Evolutionary conservation across 2,329 filamentous ascomycete species (phyloP).

Genomic region (Periconia sp.): DNA sequence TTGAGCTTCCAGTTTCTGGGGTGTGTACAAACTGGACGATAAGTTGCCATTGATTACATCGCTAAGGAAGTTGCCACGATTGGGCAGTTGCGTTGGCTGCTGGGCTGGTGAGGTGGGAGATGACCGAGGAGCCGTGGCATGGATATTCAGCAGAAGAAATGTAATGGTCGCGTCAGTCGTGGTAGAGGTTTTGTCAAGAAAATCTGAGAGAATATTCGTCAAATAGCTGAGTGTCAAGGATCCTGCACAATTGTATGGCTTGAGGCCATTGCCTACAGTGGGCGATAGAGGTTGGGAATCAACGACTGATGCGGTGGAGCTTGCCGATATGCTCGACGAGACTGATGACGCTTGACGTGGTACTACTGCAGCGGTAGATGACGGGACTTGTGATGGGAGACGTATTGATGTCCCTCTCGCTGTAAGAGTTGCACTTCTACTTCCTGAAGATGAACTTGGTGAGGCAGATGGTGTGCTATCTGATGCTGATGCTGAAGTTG

Average conservation of each 20-base stretch:
- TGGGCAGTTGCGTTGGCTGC: conserved; percentile 49
- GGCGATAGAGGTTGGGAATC: conserved; percentile 9
- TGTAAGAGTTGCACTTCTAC: neutral
- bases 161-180: conserved; percentile 57
- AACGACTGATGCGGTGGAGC: conserved; percentile 7
- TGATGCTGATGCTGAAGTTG: conserved; percentile 1
- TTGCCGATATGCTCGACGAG: neutral
- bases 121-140: conserved; percentile 50
- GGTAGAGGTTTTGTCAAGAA: conserved; percentile 56
- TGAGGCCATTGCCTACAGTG: conserved; percentile 35
- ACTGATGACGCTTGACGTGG: neutral
- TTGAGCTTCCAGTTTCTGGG: conserved; percentile 51
- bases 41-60: conserved; percentile 52
- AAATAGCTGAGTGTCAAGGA: conserved; percentile 55
- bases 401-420: neutral
- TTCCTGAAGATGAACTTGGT: neutral
- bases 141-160: conserved; percentile 61
- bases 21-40: conserved; percentile 57
- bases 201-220: conserved; percentile 53
- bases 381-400: neutral
- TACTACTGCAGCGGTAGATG: neutral
- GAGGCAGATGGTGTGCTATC: neutral
- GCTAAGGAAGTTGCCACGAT: conserved; percentile 48
- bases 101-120: conserved; percentile 47
- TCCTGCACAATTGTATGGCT: conserved; percentile 57